These are phyloP conservation scores for Psidium friedrichsthalianum DNA, from an alignment of 345 rosid genomes.

Conservation along the genomic window DNA sequence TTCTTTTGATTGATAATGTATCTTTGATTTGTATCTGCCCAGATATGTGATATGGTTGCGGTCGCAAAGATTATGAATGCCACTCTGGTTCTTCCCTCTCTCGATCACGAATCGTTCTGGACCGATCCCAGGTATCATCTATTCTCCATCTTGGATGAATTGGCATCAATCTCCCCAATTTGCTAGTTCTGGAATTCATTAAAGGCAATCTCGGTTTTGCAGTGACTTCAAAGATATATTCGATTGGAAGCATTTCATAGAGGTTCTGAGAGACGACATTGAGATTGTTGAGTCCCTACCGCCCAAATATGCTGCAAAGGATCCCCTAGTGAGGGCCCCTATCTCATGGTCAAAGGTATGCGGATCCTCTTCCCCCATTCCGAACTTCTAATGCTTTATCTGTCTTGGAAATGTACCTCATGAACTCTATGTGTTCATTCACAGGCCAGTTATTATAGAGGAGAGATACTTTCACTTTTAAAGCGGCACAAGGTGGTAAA, in stretches of 20 bases:
- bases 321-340: conserved; percentile 77
- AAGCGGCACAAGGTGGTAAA: conserved; percentile 75
- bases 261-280: conserved; percentile 58
- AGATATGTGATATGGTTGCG: conserved; percentile 99
- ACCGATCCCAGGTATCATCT: conserved; percentile 80
- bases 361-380: not conserved
- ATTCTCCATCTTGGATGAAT: not conserved
- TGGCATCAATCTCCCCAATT: not conserved
- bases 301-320: conserved; percentile 24
- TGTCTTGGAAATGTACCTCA: conserved; percentile 4
- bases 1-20: not conserved
- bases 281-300: conserved; percentile 83
- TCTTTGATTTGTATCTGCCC: conserved; percentile 4
- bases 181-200: not conserved
- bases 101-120: conserved; percentile 97
- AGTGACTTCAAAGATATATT: conserved; percentile 93
- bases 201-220: conserved; percentile 7
- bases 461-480: conserved; percentile 48
- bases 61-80: conserved; percentile 94
- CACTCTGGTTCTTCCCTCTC: conserved; percentile 89
- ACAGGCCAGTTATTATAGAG: conserved; percentile 95
- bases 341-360: conserved; percentile 98
- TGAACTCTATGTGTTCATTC: conserved; percentile 1
- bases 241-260: conserved; percentile 89
- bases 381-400: not conserved